These are phyloP conservation scores for Microsporum canis DNA, from an alignment of 2,329 filamentous ascomycete genomes.

Conservation along the genomic window DNA sequence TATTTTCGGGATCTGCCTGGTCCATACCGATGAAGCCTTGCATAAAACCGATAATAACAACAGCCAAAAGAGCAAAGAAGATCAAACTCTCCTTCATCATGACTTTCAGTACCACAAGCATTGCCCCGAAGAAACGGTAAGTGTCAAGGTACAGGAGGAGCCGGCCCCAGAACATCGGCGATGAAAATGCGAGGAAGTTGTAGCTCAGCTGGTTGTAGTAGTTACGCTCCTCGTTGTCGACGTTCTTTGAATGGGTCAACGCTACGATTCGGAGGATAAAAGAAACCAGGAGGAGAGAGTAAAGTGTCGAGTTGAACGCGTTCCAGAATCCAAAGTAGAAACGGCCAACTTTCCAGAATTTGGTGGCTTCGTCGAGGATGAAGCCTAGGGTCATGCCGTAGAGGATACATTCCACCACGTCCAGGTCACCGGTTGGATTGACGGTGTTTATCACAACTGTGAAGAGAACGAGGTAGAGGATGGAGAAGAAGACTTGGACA, in stretches of 20 bases:
- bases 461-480: slow-evolving; percentile 75
- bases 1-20: slow-evolving; percentile 59
- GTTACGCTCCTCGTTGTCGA: slow-evolving; percentile 41
- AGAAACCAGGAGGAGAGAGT: slow-evolving; percentile 64
- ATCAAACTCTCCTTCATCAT: slow-evolving; percentile 93
- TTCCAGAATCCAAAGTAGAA: slow-evolving; percentile 96
- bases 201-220: slow-evolving; percentile 74
- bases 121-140: slow-evolving; percentile 90
- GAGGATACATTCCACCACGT: slow-evolving; percentile 68
- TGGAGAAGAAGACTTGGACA: slow-evolving; percentile 70
- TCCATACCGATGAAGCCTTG: slow-evolving; percentile 92
- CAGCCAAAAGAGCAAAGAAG: slow-evolving; percentile 81
- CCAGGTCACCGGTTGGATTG: slow-evolving; percentile 72
- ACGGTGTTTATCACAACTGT: slow-evolving; percentile 90
- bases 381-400: slow-evolving; percentile 90
- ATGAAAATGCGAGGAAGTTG: slow-evolving; percentile 84
- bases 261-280: slow-evolving; percentile 71
- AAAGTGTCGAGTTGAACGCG: slow-evolving; percentile 78
- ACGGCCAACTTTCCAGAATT: slow-evolving; percentile 87
- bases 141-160: slow-evolving; percentile 87
- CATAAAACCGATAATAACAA: slow-evolving; percentile 69
- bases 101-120: slow-evolving; percentile 92
- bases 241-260: slow-evolving; percentile 49
- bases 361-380: slow-evolving; percentile 73
- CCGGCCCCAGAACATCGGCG: slow-evolving; percentile 94